phyloP scores from a whole-genome alignment of 305 asterid species.

The Vinca major region DNA sequence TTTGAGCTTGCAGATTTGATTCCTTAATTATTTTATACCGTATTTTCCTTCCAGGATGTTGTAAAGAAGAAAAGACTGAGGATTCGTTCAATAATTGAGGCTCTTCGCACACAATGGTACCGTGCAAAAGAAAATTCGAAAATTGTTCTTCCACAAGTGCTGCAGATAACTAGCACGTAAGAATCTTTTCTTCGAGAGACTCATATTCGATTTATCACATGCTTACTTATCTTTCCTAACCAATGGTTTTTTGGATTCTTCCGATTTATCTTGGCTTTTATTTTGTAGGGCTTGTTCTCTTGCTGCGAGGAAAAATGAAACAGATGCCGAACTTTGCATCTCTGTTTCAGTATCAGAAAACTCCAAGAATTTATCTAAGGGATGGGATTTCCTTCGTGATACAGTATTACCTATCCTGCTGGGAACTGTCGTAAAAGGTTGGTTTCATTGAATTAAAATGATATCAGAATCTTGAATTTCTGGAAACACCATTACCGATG shows the following conservation, averaged over 20 bases:
- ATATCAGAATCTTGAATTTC: neutral
- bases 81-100: constrained; percentile 37
- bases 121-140: constrained; percentile 33
- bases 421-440: constrained; percentile 74
- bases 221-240: neutral
- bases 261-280: constrained; percentile 23
- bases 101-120: constrained; percentile 42
- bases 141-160: constrained; percentile 33
- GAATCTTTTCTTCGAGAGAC: constrained; percentile 16
- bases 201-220: neutral
- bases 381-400: constrained; percentile 55
- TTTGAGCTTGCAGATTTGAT: neutral
- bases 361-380: constrained; percentile 26
- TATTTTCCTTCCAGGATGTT: constrained; percentile 48
- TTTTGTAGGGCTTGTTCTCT: constrained; percentile 51
- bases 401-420: constrained; percentile 64
- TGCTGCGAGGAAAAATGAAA: constrained; percentile 22
- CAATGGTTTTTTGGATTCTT: constrained; percentile 1
- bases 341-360: constrained; percentile 41
- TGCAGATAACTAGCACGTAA: constrained; percentile 59
- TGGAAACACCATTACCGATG: neutral
- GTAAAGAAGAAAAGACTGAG: constrained; percentile 43
- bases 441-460: constrained; percentile 15
- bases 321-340: constrained; percentile 43
- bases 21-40: constrained; percentile 9